Evolutionary conservation across 116 monocot genomes (phyloP).

Genomic region (Phalaenopsis hybrid): DNA sequence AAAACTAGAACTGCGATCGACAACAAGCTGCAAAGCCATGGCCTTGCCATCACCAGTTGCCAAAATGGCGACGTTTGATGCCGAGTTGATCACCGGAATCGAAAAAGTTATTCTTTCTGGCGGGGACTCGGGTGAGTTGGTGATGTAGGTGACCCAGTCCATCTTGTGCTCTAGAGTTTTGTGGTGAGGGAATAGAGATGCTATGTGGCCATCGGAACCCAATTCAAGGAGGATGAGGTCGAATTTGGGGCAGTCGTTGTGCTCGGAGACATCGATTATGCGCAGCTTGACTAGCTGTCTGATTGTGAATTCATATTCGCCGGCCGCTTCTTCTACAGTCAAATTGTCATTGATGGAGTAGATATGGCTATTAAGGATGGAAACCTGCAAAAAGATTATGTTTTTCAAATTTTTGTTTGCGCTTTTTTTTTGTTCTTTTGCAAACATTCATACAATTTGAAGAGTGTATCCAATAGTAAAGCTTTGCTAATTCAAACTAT

Average conservation of each 20-base stretch:
- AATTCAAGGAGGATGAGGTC: conserved; percentile 68
- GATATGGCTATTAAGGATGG: conserved; percentile 56
- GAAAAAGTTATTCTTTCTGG: conserved; percentile 85
- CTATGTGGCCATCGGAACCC: conserved; percentile 62
- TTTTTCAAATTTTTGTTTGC: too few species aligned
- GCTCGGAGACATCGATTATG: conserved; percentile 36
- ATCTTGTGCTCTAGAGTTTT: conserved; percentile 23
- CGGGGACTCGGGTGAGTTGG: conserved; percentile 56
- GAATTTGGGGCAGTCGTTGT: conserved; percentile 73
- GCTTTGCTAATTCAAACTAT: too few species aligned
- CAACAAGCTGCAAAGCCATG: too few species aligned
- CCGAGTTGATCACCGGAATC: conserved; percentile 63
- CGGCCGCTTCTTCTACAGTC: conserved; percentile 56
- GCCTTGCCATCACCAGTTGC: conserved; percentile 38
- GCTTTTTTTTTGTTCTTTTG: too few species aligned
- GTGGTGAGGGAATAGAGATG: conserved; percentile 64
- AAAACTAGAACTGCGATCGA: too few species aligned
- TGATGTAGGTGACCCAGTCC: too few species aligned
- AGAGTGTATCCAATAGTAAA: too few species aligned
- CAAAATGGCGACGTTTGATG: conserved; percentile 56
- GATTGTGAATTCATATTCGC: conserved; percentile 53
- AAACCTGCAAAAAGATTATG: conserved; percentile 27
- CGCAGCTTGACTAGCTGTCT: conserved; percentile 65
- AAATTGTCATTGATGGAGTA: conserved; percentile 67
- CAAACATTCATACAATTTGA: too few species aligned